Evolutionary conservation across 768 basidiomycete genomes (phyloP), one percentile per base, ranked within the genome.

Genomic region (Boletus tylopilopsis): DNA sequence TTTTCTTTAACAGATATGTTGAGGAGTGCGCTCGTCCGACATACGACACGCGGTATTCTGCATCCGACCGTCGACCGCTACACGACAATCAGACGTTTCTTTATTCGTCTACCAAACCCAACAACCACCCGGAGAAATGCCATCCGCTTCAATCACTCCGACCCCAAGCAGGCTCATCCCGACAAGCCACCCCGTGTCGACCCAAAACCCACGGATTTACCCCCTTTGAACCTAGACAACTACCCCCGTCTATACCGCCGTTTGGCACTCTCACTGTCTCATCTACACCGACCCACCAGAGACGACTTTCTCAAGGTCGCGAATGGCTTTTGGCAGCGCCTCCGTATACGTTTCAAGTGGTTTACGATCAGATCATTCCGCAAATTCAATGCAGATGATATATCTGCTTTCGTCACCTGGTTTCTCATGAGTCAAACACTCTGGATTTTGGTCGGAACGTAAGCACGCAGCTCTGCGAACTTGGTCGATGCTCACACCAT

Each of bases 321-420:
- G 4, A 87, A 79, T 25, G 84, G 86, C n/a, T 94, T 94, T 66
- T 93, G 93, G 85, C 81, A 95, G 57, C 82, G 96, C 3, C 67
- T 87, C 21, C 79, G 85, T 19, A 88, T 98, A 57, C 81, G 92
- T n/a, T 91, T 97, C 73, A 93, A 93, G 65, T 99, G 96, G 96
- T 88, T 94, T 57, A 92, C 92, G 11, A 94, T 98, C 59, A 78
- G 90, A 54, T 92, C 90, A 5, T 99, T 96, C 72, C 82, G 95
- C 40, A 85, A 82, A 61, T 99, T 94, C 71, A 94, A 96, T 58
- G 87, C 90, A 43, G 96, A 99, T 66, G 96, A 99, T 66, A 89
- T 95, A 47, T 94, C 92, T 35, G 95, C 94, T 1, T 97, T 99
- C 70, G 71, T 95, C 29, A 94, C 90, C 45, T 94, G 93, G 90